Evolutionary conservation across 73 alveolate species (phyloP).

Genomic region (Urostyla sp.): DNA sequence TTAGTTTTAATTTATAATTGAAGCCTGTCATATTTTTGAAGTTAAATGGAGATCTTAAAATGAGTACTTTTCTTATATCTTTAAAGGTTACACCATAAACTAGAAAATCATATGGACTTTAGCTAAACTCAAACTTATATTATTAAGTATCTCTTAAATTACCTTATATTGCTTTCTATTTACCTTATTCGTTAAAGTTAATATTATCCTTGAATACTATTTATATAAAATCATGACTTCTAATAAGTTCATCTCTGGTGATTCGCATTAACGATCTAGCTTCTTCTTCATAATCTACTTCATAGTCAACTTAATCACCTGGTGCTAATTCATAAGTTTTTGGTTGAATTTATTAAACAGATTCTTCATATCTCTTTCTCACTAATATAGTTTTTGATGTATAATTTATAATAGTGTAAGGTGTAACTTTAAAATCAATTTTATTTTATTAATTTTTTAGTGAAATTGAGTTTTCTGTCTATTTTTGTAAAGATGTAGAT

Average conservation of each 20-base stretch:
- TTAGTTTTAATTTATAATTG: conserved; percentile 9
- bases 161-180: neutral
- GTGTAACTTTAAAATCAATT: conserved; percentile 40
- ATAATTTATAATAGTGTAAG: conserved; percentile 29
- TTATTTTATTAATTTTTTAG: neutral
- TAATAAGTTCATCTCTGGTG: conserved; percentile 34
- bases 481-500: neutral
- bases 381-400: conserved; percentile 2
- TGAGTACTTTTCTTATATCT: conserved; percentile 42
- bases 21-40: conserved; percentile 37
- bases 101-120: conserved; percentile 1
- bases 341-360: conserved; percentile 16
- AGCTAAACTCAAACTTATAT: conserved; percentile 17
- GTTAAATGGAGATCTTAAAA: conserved; percentile 47
- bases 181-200: neutral
- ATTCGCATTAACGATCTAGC: conserved; percentile 31
- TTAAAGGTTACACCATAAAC: conserved; percentile 47
- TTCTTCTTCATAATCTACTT: conserved; percentile 59
- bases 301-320: conserved; percentile 43
- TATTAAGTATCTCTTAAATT: conserved; percentile 5
- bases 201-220: neutral
- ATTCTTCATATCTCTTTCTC: neutral
- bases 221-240: conserved; percentile 38
- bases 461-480: neutral
- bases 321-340: conserved; percentile 9